phyloP scores from a whole-genome alignment of 1,284 basidiomycete species.

The Ceratobasidium sp. region DNA sequence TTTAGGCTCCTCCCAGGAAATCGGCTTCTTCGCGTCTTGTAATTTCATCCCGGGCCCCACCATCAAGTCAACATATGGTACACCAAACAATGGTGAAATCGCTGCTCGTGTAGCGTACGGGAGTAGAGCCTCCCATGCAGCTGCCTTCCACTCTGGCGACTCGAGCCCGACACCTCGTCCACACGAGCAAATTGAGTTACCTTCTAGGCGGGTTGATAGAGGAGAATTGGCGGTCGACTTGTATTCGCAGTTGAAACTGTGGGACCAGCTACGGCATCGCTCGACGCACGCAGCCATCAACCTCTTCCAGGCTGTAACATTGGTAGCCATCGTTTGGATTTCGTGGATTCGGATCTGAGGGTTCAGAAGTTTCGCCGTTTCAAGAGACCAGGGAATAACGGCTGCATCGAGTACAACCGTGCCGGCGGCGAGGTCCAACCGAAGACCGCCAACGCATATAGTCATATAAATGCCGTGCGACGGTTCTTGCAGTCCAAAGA shows the following conservation, averaged over 20 bases:
- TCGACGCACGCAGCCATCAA: slow-evolving; percentile 12
- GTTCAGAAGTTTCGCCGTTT: not conserved
- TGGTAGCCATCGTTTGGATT: not conserved
- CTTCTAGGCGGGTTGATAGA: not conserved
- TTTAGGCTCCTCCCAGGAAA: slow-evolving; percentile 1
- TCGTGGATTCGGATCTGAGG: not conserved
- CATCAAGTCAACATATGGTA: slow-evolving; percentile 13
- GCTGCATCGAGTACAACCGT: slow-evolving; percentile 20
- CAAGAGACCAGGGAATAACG: not conserved
- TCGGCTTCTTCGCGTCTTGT: slow-evolving; percentile 5
- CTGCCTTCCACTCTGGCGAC: slow-evolving; percentile 2
- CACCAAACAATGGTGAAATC: slow-evolving; percentile 27
- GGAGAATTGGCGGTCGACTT: not conserved
- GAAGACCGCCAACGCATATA: slow-evolving; percentile 15
- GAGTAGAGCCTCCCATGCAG: not conserved
- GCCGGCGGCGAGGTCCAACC: slow-evolving; percentile 16
- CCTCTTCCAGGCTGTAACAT: slow-evolving; percentile 16
- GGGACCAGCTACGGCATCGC: slow-evolving; percentile 14
- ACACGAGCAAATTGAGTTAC: not conserved
- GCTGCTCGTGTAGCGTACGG: slow-evolving; percentile 18
- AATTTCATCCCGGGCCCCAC: slow-evolving; percentile 1
- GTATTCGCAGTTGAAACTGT: slow-evolving; percentile 28
- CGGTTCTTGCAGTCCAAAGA: slow-evolving; percentile 9
- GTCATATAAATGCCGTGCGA: not conserved
- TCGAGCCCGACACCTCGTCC: slow-evolving; percentile 25